Evolutionary conservation across 495 filamentous ascomycete species (phyloP).

Genomic region (Talaromyces wortmannii): DNA sequence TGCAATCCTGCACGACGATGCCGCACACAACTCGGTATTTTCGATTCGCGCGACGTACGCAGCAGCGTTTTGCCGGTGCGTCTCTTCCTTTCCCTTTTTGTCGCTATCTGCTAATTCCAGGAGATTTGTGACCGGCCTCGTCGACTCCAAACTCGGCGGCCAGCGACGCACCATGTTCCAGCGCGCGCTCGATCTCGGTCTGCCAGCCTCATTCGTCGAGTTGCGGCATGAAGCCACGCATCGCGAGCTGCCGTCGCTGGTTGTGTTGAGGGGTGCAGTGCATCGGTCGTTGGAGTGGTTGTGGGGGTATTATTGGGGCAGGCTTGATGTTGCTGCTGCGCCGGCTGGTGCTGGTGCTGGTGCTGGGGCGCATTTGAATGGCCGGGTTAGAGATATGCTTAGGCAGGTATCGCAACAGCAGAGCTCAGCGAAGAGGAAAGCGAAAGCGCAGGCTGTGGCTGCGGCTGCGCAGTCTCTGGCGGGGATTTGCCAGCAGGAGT

Average conservation of each 20-base stretch:
- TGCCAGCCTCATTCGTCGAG: constrained; percentile 84
- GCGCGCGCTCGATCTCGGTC: constrained; percentile 63
- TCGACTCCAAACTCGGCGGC: constrained; percentile 67
- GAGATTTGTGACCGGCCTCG: constrained; percentile 86
- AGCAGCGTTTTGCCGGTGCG: constrained; percentile 55
- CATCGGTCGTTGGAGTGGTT: constrained; percentile 73
- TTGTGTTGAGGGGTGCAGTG: constrained; percentile 58
- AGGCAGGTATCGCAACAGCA: background rate
- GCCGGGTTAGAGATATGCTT: background rate
- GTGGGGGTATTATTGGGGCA: constrained; percentile 78
- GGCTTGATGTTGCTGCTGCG: constrained; percentile 10
- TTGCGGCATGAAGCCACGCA: constrained; percentile 86
- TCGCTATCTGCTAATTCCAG: background rate
- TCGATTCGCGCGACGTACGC: constrained; percentile 50
- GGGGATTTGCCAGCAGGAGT: constrained; percentile 18
- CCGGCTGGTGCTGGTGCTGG: background rate
- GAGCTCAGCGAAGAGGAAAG: constrained; percentile 23
- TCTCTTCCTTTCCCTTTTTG: background rate
- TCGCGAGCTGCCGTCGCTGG: constrained; percentile 70
- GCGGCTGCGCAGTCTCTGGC: constrained; percentile 17
- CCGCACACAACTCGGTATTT: constrained; percentile 42
- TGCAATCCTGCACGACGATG: constrained; percentile 62
- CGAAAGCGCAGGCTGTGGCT: constrained; percentile 15
- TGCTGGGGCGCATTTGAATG: background rate
- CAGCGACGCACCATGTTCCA: constrained; percentile 74